A percentile compares a stretch with the other conserved stretches of the same genome.
Evolutionary conservation across 345 rosid genomes (phyloP).

Genomic region (Camelina sativa): DNA sequence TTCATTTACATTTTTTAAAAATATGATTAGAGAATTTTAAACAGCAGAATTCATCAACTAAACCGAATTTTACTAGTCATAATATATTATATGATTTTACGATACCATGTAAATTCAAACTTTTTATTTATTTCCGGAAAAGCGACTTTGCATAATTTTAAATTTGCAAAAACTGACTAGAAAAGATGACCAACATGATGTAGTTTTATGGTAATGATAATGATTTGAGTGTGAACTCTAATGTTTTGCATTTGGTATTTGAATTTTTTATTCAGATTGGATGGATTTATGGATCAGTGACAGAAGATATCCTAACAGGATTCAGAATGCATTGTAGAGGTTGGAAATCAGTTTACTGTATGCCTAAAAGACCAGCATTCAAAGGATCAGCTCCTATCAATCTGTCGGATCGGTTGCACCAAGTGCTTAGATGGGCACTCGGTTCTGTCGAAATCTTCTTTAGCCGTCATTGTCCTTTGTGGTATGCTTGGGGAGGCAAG

Average conservation of each 20-base stretch:
- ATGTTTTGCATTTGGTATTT: too few relatives aligned
- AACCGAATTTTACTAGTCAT: too few relatives aligned
- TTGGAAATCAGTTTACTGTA: slow-evolving; percentile 89
- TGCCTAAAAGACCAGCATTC: slow-evolving; percentile 84
- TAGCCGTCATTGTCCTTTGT: slow-evolving; percentile 89
- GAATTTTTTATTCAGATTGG: slow-evolving; percentile 59
- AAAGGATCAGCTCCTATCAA: slow-evolving; percentile 97
- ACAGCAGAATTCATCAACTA: too few relatives aligned
- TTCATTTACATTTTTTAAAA: too few relatives aligned
- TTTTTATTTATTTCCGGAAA: too few relatives aligned
- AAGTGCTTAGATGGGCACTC: slow-evolving; percentile 95
- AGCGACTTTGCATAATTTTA: too few relatives aligned
- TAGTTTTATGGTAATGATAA: too few relatives aligned
- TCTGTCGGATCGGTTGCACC: slow-evolving; percentile 89
- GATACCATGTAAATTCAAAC: too few relatives aligned
- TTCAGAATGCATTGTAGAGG: slow-evolving; percentile 99
- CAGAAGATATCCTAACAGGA: slow-evolving; percentile 91
- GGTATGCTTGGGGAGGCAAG: slow-evolving; percentile 97
- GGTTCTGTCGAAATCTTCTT: slow-evolving; percentile 97
- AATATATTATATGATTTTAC: too few relatives aligned
- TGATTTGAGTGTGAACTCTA: background rate
- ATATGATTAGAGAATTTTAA: too few relatives aligned
- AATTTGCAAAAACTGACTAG: too few relatives aligned
- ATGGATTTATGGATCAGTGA: slow-evolving; percentile 94
- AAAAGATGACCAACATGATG: too few relatives aligned